Evolutionary conservation across 2,329 filamentous ascomycete genomes (phyloP), one percentile per base, ranked within the genome.

Genomic region (Rhinocladiella similis): DNA sequence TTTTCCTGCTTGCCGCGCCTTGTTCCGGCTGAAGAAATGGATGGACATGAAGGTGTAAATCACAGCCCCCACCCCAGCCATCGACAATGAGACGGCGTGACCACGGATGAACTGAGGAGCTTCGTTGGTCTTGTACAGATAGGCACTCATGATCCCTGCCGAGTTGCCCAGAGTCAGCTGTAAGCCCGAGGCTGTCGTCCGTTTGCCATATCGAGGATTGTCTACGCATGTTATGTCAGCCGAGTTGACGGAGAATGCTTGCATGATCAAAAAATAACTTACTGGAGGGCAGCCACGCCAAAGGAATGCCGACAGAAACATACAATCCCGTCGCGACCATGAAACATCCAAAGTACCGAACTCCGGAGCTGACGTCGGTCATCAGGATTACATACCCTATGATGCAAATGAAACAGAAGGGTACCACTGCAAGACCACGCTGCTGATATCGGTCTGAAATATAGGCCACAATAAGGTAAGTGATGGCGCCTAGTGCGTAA

Each of bases 311-410:
- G 12, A 83, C 80, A 6, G 73, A 72, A 13, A 83, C 78, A 63
- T 92, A 93, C 2, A 93, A 69, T 0, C 89, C 89, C 57, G 84
- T 79, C 0, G 89, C 88, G 0, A 91, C 83, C n/a, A 93, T 73
- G 69, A 91, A 88, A 59, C 88, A 91, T 1, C 84, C 89, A 62
- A 89, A 88, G 66, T 91, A 92, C 63, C 88, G 86, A 5, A 85
- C 87, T 0, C 83, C 84, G 0, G 82, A 76, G 1, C 81, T 71
- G 1, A 79, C 75, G 47, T 85, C 75, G 1, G 85, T 82, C 42
- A 91, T 78, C 55, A 91, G 68, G 29, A 91, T 76, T 0, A 79
- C 86, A 56, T 91, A 91, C 0, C 88, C 88, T 1, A 88, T 67
- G 14, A 89, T 81, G 36, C 84, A 86, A 35, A 90, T 73, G 1